Conservation (phyloP, 1,139 yeast genomes). For the Suhomyces chickasaworum region DNA sequence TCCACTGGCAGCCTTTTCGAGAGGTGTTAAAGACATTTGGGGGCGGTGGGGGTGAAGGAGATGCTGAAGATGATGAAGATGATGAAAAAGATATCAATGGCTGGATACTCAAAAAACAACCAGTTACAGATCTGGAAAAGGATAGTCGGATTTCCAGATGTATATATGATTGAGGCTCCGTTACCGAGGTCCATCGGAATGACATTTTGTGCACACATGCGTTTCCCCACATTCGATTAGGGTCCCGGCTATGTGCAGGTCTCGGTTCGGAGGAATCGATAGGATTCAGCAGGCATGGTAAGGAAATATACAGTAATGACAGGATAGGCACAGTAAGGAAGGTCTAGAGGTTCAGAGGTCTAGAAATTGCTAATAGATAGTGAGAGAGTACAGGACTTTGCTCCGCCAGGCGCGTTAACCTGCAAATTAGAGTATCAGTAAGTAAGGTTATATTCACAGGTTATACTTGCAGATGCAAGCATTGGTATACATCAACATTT, state of each 20-base stretch:
- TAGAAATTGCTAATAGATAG: too few species aligned
- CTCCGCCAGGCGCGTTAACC: too few species aligned
- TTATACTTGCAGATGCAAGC: too few species aligned
- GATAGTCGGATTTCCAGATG: conserved; percentile 1
- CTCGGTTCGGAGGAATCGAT: not conserved
- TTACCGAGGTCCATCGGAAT: conserved; percentile 10
- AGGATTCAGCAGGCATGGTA: too few species aligned
- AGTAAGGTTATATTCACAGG: too few species aligned
- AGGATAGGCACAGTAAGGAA: too few species aligned
- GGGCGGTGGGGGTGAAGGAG: too few species aligned
- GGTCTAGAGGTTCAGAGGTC: too few species aligned
- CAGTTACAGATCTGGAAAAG: not conserved
- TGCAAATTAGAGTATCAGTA: too few species aligned
- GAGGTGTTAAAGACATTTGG: conserved; percentile 49
- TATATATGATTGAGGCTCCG: conserved; percentile 2
- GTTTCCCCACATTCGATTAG: conserved; percentile 9
- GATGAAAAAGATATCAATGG: not conserved
- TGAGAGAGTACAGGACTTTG: too few species aligned
- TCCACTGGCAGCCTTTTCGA: conserved; percentile 82
- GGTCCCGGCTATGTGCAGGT: not conserved
- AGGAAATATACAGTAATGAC: too few species aligned
- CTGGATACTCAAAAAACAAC: not conserved
- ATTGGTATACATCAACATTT: too few species aligned
- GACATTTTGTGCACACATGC: conserved; percentile 10
- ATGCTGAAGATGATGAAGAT: not conserved